Percentiles rank a stretch among this genome's conserved stretches.
Evolutionary conservation across 192 early-diverging fungal genomes (phyloP).

Genomic region (Linnemannia exigua): DNA sequence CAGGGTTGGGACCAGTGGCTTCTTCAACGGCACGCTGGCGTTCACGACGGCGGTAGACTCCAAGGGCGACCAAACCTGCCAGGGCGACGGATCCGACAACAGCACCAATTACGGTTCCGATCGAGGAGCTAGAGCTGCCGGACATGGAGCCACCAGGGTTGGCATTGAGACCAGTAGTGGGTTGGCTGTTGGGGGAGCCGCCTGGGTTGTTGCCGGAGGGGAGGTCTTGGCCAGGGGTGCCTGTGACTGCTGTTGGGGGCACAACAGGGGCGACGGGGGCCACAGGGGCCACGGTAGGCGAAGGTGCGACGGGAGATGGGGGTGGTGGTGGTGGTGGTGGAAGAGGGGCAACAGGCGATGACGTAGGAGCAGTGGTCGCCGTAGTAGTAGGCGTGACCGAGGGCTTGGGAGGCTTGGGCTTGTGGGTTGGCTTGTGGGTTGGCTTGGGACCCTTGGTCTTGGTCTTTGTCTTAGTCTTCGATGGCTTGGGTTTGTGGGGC

Average conservation of each 20-base stretch:
- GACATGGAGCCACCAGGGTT: constrained; percentile 8
- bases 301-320: background rate
- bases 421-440: background rate
- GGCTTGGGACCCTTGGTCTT: background rate
- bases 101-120: constrained; percentile 23
- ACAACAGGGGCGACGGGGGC: background rate
- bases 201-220: constrained; percentile 1
- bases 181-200: background rate
- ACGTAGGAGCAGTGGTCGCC: background rate
- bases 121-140: constrained; percentile 22
- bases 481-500: background rate
- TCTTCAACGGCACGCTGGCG: constrained; percentile 17
- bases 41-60: constrained; percentile 43
- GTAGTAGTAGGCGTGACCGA: background rate
- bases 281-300: background rate
- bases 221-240: background rate
- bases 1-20: background rate
- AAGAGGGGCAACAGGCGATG: background rate
- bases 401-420: background rate
- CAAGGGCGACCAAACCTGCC: constrained; percentile 37
- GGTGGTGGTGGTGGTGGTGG: background rate
- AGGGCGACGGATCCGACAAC: constrained; percentile 40
- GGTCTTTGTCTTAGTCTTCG: background rate
- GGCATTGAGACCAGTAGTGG: background rate
- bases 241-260: background rate